Percentiles rank a stretch among this genome's conserved stretches.
phyloP scores from a whole-genome alignment of 768 basidiomycete species.

The Calocybe cyanea region DNA sequence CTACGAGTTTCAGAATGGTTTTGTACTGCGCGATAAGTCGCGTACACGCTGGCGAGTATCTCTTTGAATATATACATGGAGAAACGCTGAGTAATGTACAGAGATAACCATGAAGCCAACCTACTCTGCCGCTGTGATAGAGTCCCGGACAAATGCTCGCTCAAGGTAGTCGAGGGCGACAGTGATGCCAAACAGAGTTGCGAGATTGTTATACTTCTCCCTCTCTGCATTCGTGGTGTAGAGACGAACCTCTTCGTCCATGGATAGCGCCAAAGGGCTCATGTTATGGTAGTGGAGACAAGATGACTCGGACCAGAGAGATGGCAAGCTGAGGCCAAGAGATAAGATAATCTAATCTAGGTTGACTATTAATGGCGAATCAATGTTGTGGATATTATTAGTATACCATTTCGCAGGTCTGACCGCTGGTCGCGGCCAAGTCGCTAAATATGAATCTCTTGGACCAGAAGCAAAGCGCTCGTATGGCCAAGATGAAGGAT shows the following conservation, averaged over 20 bases:
- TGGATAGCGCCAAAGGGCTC: conserved; percentile 30
- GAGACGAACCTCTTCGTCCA: conserved; percentile 91
- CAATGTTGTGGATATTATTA: no score
- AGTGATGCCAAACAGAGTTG: conserved; percentile 89
- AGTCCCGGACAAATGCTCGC: conserved; percentile 91
- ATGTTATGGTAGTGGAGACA: no score
- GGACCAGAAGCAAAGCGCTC: no score
- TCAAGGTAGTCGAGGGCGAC: conserved; percentile 93
- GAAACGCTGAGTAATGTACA: conserved; percentile 22
- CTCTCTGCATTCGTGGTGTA: conserved; percentile 86
- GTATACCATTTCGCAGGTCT: no score
- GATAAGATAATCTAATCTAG: no score
- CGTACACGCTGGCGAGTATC: conserved; percentile 96
- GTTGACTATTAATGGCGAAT: no score
- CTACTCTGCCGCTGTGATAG: conserved; percentile 86
- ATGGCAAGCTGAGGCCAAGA: no score
- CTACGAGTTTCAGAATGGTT: conserved; percentile 93
- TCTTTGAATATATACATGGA: conserved; percentile 46
- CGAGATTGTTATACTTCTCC: conserved; percentile 82
- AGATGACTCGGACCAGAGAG: no score
- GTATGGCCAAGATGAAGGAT: no score
- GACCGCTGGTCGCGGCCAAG: no score
- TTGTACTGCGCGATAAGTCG: conserved; percentile 95
- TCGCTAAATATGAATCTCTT: no score
- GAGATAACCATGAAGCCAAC: conserved; percentile 30